Base-by-base conservation (phyloP, 73 alveolate species). In the Breviolum minutum region DNA sequence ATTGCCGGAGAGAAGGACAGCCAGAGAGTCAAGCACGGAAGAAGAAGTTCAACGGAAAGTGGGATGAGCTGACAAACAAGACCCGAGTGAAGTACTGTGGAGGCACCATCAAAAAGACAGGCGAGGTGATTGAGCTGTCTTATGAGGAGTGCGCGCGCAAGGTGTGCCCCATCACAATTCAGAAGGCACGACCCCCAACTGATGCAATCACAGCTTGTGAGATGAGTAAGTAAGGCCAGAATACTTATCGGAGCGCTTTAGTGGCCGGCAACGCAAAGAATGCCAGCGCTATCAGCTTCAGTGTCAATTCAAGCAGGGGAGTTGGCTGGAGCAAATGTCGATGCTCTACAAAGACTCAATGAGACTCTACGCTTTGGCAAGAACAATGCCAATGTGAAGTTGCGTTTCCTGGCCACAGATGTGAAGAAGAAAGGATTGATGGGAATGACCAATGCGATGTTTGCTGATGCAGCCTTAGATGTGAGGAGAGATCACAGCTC, bases 141-240 rank as follows among this genome's bases (percentile, higher is more conserved):
- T 84, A 17, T n/a, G 93, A 54, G n/a, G 93, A 84, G 48, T 84
- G 61, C 66, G 29, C 61, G n/a, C 9, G n/a, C 27, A 84, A 84
- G 93, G 7, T 84, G 61, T 62, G 74, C 61, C 93, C 93, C 17
- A 84, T 84, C 32, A 84, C 62, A 84, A 84, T 48, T 73, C n/a
- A 20, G 6, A 76, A 61, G 61, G 5, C n/a, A 22, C 26, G 16
- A 60, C 8, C 4, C 54, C 70, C 70, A 12, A 2, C 61, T 8
- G 90, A 81, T 66, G n/a, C 0, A 8, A 11, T 14, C 63, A 76
- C n/a, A 70, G 9, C 80, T 17, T 8, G 80, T 17, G 82, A 22
- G 9, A 13, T 79, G 66, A n/a, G n/a, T n/a, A n/a, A 8, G n/a
- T n/a, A 79, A 79, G 29, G 93, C 61, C 2, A 2, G 93, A 6